A percentile compares a stretch with the other conserved stretches of the same genome.
These are phyloP conservation scores for Cercospora sp. DNA, from an alignment of 2,329 filamentous ascomycete genomes.

Conservation along the genomic window DNA sequence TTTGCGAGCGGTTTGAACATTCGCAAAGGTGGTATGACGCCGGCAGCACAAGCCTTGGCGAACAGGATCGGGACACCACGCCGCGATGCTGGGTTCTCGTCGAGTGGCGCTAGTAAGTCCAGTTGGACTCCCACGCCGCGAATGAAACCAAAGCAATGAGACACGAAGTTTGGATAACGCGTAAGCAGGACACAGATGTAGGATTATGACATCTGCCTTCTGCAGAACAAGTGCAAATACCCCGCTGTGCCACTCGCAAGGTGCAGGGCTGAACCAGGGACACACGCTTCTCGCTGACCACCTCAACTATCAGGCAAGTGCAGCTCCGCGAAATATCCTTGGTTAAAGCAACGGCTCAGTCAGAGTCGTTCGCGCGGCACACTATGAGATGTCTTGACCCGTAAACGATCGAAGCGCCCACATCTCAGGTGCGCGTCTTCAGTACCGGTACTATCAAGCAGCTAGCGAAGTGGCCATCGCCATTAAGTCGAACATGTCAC, in stretches of 20 bases:
- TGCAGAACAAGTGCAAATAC: not conserved
- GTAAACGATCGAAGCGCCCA: not conserved
- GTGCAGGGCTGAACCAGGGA: not conserved
- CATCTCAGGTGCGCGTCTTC: not conserved
- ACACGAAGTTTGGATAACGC: constrained; percentile 2
- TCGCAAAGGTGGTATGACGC: constrained; percentile 59
- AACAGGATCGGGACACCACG: constrained; percentile 57
- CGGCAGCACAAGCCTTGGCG: constrained; percentile 70
- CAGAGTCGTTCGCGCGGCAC: not conserved
- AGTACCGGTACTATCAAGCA: not conserved
- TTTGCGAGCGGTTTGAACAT: constrained; percentile 61
- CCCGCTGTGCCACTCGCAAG: constrained; percentile 2
- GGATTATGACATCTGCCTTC: not conserved
- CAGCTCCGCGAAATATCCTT: not conserved
- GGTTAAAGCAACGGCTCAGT: not conserved
- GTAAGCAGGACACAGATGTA: constrained; percentile 6
- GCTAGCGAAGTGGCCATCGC: not conserved
- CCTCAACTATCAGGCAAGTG: not conserved
- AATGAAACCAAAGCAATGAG: constrained; percentile 22
- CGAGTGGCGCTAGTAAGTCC: constrained; percentile 9
- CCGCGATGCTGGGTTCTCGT: constrained; percentile 26
- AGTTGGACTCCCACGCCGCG: constrained; percentile 29
- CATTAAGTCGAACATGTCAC: not conserved
- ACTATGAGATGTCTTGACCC: not conserved
- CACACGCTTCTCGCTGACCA: not conserved